Evolutionary conservation across 176 grass and related monocot genomes (phyloP).

Genomic region (Eremochloa ophiuroides): DNA sequence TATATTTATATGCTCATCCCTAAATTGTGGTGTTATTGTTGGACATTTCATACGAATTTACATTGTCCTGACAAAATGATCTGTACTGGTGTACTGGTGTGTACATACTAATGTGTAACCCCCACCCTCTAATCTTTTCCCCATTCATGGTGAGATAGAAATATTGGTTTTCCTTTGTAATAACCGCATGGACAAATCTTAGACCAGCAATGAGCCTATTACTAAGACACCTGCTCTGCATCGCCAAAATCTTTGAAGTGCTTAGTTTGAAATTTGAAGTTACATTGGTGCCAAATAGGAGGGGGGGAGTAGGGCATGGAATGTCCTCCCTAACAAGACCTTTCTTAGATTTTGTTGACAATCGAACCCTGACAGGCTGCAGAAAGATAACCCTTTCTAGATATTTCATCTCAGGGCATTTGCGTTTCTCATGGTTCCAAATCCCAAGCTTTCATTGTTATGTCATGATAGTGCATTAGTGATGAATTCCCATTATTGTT

Average conservation of each 20-base stretch:
- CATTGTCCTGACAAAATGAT: neutral
- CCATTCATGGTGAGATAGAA: neutral
- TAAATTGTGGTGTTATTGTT: neutral
- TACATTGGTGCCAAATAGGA: no score
- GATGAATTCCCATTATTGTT: neutral
- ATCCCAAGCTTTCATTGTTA: neutral
- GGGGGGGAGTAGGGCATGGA: neutral
- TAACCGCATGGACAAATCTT: neutral
- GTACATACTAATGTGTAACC: neutral
- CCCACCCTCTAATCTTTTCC: neutral
- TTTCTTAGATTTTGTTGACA: neutral
- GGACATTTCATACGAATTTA: neutral
- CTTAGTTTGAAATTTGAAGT: neutral
- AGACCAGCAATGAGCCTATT: neutral
- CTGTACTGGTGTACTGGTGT: neutral
- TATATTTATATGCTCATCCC: neutral
- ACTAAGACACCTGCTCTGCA: neutral
- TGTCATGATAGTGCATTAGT: neutral
- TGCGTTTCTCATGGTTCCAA: neutral
- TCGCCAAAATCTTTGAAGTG: neutral
- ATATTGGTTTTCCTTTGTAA: neutral
- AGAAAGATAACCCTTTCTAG: neutral
- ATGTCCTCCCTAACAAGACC: neutral
- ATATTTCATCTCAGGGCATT: neutral
- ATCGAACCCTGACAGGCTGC: neutral